These are phyloP conservation scores for Arthroderma sp. DNA, from an alignment of 2,329 filamentous ascomycete species.

Conservation along the genomic window DNA sequence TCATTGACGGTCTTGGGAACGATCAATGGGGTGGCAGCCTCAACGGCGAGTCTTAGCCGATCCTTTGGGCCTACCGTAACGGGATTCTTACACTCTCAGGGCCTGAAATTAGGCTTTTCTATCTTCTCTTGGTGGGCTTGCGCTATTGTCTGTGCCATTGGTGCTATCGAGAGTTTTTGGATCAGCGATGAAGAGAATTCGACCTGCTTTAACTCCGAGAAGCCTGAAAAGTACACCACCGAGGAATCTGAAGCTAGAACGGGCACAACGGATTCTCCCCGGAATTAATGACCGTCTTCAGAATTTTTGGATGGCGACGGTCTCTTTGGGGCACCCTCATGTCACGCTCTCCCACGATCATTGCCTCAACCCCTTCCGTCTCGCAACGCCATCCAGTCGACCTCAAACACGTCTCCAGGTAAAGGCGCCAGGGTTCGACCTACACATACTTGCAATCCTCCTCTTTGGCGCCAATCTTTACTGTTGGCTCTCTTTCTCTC, in stretches of 20 bases:
- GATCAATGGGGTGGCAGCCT: slow-evolving; percentile 85
- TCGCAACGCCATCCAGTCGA: too few species aligned
- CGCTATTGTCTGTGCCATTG: slow-evolving; percentile 59
- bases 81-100: slow-evolving; percentile 69
- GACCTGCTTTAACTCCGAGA: not conserved
- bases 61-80: slow-evolving; percentile 82
- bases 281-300: too few species aligned
- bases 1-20: slow-evolving; percentile 74
- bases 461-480: too few species aligned
- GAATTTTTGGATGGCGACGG: too few species aligned
- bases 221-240: slow-evolving; percentile 5
- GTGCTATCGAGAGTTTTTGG: slow-evolving; percentile 60
- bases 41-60: slow-evolving; percentile 75
- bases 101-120: slow-evolving; percentile 67
- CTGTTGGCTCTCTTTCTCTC: too few species aligned
- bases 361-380: too few species aligned
- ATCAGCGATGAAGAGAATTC: slow-evolving; percentile 51
- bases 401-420: too few species aligned
- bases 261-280: too few species aligned
- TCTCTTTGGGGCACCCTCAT: too few species aligned
- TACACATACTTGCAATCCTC: too few species aligned
- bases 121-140: slow-evolving; percentile 91
- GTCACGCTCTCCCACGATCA: too few species aligned
- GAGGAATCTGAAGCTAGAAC: slow-evolving; percentile 17
- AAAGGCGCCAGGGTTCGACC: too few species aligned